Conservation (phyloP, 345 rosid genomes). For the Moricandia moricandioides region DNA sequence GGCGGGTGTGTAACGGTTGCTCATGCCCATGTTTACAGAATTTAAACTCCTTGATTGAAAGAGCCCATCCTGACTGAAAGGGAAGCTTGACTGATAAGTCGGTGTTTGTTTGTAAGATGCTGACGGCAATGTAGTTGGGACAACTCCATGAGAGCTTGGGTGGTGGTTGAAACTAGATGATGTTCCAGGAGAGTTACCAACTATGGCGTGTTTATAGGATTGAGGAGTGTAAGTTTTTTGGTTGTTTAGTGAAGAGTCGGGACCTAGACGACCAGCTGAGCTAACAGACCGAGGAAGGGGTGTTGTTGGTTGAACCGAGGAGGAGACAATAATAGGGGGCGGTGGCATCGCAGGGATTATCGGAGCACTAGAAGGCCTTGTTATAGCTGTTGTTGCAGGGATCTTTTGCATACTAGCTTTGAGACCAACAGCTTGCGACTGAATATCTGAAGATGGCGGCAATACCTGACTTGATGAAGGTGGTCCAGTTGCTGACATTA, state of each 20-base stretch:
- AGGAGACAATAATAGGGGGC: conserved; percentile 46
- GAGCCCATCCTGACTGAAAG: conserved; percentile 40
- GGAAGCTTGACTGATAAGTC: conserved; percentile 53
- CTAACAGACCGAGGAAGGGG: conserved; percentile 74
- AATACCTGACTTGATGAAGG: conserved; percentile 45
- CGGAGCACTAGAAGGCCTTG: conserved; percentile 95
- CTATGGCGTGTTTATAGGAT: conserved; percentile 77
- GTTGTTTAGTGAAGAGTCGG: conserved; percentile 53
- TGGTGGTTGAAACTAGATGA: conserved; percentile 51
- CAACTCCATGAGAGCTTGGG: conserved; percentile 49
- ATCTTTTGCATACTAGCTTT: conserved; percentile 54
- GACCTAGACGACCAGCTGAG: conserved; percentile 77
- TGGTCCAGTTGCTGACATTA: conserved; percentile 34
- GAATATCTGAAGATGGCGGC: conserved; percentile 22
- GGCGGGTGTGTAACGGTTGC: conserved; percentile 5
- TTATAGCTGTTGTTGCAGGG: conserved; percentile 43
- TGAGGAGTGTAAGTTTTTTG: conserved; percentile 61
- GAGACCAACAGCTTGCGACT: not conserved
- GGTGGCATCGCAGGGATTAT: conserved; percentile 57
- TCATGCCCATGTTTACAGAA: conserved; percentile 19
- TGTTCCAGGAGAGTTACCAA: conserved; percentile 55
- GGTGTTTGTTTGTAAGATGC: conserved; percentile 46
- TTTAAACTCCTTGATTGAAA: conserved; percentile 41
- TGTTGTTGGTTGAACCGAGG: conserved; percentile 55
- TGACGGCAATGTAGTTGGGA: conserved; percentile 42